Conservation (phyloP, 768 basidiomycete species). For the Tricholoma sp. region DNA sequence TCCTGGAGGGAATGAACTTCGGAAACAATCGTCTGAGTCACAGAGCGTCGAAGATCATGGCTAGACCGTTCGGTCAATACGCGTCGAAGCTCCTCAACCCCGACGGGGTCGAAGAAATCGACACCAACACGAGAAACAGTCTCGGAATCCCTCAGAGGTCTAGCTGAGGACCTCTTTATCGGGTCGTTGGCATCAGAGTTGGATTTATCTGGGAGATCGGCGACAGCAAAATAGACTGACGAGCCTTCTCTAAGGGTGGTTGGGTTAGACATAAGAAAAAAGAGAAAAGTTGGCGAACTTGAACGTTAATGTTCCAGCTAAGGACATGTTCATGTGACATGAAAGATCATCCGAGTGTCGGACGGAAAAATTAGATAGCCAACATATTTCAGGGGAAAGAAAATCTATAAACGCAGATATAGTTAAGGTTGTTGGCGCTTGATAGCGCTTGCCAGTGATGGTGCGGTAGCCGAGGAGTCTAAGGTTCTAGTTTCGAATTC, state of each 20-base stretch:
- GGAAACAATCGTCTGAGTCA: not conserved
- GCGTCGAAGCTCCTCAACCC: constrained; percentile 26
- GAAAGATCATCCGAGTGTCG: no score
- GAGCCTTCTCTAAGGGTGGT: not conserved
- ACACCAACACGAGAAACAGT: constrained; percentile 15
- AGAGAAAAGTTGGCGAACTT: no score
- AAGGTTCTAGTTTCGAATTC: no score
- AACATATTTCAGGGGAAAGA: no score
- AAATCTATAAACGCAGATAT: no score
- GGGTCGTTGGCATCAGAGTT: not conserved
- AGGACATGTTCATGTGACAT: no score
- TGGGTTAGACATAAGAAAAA: not conserved
- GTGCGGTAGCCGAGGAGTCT: no score
- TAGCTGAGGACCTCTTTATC: not conserved
- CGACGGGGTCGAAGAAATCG: constrained; percentile 40
- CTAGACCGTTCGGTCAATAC: constrained; percentile 9
- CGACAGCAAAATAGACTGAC: not conserved
- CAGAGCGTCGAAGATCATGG: not conserved
- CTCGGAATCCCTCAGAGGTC: not conserved
- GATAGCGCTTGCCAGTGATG: no score
- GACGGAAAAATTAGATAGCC: no score
- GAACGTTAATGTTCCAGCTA: no score
- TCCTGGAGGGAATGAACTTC: not conserved
- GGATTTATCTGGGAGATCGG: not conserved
- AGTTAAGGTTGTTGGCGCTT: no score